Evolutionary conservation across 2,329 filamentous ascomycete genomes (phyloP).

Genomic region (Bipolaris bicolor): DNA sequence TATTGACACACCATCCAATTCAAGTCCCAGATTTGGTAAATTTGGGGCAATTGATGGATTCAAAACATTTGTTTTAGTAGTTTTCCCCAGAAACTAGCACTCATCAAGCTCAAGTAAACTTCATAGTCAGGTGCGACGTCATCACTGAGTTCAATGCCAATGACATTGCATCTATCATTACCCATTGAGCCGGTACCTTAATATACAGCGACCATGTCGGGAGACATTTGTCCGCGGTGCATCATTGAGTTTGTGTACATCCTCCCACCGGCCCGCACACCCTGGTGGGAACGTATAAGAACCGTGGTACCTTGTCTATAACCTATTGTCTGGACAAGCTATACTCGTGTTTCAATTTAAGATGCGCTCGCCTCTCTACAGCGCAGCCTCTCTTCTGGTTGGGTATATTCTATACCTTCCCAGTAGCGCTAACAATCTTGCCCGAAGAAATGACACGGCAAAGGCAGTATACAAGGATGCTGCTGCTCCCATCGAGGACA

Average conservation of each 20-base stretch:
- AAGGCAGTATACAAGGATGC: conserved; percentile 66
- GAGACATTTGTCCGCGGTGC: conserved; percentile 22
- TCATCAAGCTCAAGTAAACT: not conserved
- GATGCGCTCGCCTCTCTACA: conserved; percentile 1
- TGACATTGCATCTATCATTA: conserved; percentile 8
- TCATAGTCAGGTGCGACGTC: not conserved
- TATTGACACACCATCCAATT: not conserved
- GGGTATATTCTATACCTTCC: conserved; percentile 23
- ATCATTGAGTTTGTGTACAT: not conserved
- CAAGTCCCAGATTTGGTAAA: not conserved
- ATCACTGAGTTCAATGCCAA: not conserved
- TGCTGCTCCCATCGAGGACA: conserved; percentile 65
- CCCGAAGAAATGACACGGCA: conserved; percentile 33
- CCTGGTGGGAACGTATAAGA: conserved; percentile 20
- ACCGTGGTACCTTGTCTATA: conserved; percentile 6
- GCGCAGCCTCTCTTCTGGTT: conserved; percentile 20
- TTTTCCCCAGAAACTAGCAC: not conserved
- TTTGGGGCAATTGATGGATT: not conserved
- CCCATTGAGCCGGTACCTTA: conserved; percentile 16
- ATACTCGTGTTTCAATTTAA: not conserved
- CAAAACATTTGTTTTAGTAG: not conserved
- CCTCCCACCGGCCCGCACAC: conserved; percentile 9
- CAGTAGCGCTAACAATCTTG: conserved; percentile 32
- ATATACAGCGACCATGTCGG: conserved; percentile 22
- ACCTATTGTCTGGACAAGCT: conserved; percentile 1